Evolutionary conservation across 2,329 filamentous ascomycete genomes (phyloP).

Genomic region (Emergomyces orientalis): DNA sequence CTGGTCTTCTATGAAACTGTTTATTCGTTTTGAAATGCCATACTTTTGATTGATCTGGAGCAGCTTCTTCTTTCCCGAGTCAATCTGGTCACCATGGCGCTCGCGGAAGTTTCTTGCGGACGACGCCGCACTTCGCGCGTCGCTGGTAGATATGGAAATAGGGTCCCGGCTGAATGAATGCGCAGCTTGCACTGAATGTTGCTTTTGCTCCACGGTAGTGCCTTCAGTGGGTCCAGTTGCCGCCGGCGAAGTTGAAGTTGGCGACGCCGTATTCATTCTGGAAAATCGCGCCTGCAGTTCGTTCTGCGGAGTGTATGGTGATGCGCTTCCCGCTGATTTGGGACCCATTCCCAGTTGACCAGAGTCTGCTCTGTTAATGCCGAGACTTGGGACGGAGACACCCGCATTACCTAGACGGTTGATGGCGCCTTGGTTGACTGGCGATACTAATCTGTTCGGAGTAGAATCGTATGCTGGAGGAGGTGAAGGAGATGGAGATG

Average conservation of each 20-base stretch:
- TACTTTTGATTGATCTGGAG: slow-evolving; percentile 54
- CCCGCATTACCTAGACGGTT: slow-evolving; percentile 62
- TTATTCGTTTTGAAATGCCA: slow-evolving; percentile 43
- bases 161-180: slow-evolving; percentile 52
- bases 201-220: slow-evolving; percentile 46
- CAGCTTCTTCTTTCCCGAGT: slow-evolving; percentile 49
- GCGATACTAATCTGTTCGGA: slow-evolving; percentile 18
- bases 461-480: slow-evolving; percentile 41
- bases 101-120: slow-evolving; percentile 58
- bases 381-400: slow-evolving; percentile 66
- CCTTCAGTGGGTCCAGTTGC: slow-evolving; percentile 27
- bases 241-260: slow-evolving; percentile 21
- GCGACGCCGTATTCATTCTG: slow-evolving; percentile 38
- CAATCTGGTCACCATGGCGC: slow-evolving; percentile 59
- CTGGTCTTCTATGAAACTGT: slow-evolving; percentile 38
- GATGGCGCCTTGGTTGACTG: slow-evolving; percentile 51
- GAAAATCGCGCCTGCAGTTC: slow-evolving; percentile 62
- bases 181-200: slow-evolving; percentile 53
- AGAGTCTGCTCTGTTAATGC: slow-evolving; percentile 48
- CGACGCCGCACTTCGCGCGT: slow-evolving; percentile 49
- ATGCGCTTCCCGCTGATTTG: slow-evolving; percentile 19
- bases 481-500: slow-evolving; percentile 34
- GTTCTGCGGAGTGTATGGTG: slow-evolving; percentile 42
- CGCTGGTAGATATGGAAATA: slow-evolving; percentile 50
- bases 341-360: slow-evolving; percentile 25